These are phyloP conservation scores for Suillus weaverae DNA, from an alignment of 768 basidiomycete genomes.

Conservation along the genomic window DNA sequence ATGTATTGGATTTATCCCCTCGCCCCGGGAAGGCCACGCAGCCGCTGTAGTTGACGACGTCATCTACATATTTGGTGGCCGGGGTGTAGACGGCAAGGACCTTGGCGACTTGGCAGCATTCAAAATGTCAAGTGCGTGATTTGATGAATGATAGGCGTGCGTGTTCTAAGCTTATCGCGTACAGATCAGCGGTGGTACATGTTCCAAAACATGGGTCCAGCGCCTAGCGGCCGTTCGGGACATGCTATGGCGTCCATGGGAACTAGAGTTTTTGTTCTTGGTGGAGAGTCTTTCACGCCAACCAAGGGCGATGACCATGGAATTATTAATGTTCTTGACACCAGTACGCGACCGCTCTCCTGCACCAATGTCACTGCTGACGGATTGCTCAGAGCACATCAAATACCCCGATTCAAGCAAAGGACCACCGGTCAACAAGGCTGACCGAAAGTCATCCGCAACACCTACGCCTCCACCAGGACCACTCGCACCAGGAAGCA, in stretches of 20 bases:
- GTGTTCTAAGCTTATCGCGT: conserved; percentile 14
- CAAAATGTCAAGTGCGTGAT: conserved; percentile 87
- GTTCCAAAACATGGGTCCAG: conserved; percentile 99
- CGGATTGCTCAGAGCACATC: conserved; percentile 67
- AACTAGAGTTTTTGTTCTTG: conserved; percentile 86
- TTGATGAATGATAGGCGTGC: conserved; percentile 4
- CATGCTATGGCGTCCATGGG: conserved; percentile 98
- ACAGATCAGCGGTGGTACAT: conserved; percentile 98
- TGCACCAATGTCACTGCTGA: conserved; percentile 7
- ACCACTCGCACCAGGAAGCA: conserved; percentile 28
- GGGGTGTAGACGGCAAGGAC: conserved; percentile 97
- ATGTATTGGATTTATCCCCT: conserved; percentile 96
- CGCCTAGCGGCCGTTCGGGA: conserved; percentile 88
- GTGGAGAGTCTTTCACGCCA: conserved; percentile 86
- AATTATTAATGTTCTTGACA: conserved; percentile 90
- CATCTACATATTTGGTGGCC: conserved; percentile 95
- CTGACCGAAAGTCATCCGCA: conserved; percentile 49
- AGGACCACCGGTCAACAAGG: conserved; percentile 30
- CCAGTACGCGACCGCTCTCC: conserved; percentile 58
- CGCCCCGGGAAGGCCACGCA: conserved; percentile 94
- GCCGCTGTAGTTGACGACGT: conserved; percentile 97
- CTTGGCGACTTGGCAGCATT: conserved; percentile 93
- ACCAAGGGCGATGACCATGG: conserved; percentile 75
- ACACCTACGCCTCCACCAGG: conserved; percentile 33
- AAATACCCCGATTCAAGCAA: conserved; percentile 80